Conservation (phyloP, 1,284 basidiomycete genomes). For the Ustilago crameri region DNA sequence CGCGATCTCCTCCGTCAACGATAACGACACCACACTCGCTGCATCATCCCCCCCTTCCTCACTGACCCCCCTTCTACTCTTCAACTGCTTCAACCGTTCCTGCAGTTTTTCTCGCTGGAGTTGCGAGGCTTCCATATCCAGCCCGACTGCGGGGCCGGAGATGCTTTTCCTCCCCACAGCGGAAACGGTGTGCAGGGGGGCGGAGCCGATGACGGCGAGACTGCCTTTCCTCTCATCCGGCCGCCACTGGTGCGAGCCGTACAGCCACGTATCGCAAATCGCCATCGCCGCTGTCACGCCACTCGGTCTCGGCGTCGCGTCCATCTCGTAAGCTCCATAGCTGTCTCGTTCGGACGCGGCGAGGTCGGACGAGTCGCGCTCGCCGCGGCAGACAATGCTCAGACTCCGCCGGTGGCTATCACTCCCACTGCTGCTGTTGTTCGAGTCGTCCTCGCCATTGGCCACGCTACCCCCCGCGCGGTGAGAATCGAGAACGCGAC, state of each 20-base stretch:
- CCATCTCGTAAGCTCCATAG: not conserved
- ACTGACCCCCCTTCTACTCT: not conserved
- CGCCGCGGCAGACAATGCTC: conserved; percentile 27
- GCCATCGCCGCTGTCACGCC: conserved; percentile 29
- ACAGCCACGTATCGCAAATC: conserved; percentile 38
- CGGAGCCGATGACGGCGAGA: not conserved
- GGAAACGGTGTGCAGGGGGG: not conserved
- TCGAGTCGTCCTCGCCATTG: conserved; percentile 8
- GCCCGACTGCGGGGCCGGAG: conserved; percentile 9
- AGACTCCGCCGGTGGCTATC: conserved; percentile 17
- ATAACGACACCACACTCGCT: conserved; percentile 18
- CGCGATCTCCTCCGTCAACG: conserved; percentile 42
- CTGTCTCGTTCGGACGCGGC: not conserved
- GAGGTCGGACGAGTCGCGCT: conserved; percentile 16
- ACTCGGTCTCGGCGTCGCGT: not conserved
- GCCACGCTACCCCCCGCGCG: not conserved
- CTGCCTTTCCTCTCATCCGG: conserved; percentile 24
- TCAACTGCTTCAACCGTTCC: conserved; percentile 1
- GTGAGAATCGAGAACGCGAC: conserved; percentile 11
- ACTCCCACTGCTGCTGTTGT: not conserved
- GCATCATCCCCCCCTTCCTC: conserved; percentile 7
- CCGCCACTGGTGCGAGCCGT: conserved; percentile 20
- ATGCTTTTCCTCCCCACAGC: conserved; percentile 8
- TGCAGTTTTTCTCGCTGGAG: conserved; percentile 1
- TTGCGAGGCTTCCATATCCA: conserved; percentile 20